Conservation (phyloP, 164 flowering plant species). For the Paratinospora sagittata region DNA sequence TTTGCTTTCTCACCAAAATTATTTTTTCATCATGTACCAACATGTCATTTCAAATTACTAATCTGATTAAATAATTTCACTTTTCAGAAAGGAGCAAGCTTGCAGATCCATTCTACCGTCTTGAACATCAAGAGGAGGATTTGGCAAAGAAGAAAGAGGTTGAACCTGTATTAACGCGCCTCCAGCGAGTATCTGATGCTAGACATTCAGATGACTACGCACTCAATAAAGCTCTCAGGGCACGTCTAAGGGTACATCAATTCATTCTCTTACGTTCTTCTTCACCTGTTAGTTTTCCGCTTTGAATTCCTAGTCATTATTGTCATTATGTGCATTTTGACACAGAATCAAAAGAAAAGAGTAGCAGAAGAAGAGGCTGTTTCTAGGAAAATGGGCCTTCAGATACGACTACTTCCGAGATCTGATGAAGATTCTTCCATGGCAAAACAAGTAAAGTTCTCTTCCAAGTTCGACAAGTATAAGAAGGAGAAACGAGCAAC, state of each 20-base stretch:
- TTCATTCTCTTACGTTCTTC: not conserved
- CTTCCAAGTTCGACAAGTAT: conserved; percentile 58
- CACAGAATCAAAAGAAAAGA: conserved; percentile 74
- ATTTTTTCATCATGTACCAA: not conserved
- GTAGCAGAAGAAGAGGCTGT: conserved; percentile 74
- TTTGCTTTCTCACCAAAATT: conserved; percentile 15
- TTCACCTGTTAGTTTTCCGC: not conserved
- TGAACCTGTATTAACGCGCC: conserved; percentile 83
- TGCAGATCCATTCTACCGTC: conserved; percentile 94
- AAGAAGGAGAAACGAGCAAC: conserved; percentile 68
- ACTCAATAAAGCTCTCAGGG: conserved; percentile 70
- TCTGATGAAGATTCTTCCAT: conserved; percentile 52
- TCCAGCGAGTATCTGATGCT: conserved; percentile 77
- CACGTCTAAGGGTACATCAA: conserved; percentile 55
- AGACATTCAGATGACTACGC: conserved; percentile 84
- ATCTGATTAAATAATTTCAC: conserved; percentile 8
- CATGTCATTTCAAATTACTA: not conserved
- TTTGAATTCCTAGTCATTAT: not conserved
- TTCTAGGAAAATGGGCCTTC: conserved; percentile 64
- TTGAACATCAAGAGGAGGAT: conserved; percentile 89
- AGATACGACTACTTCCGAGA: conserved; percentile 67
- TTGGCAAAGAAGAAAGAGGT: conserved; percentile 91
- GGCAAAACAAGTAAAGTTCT: conserved; percentile 58
- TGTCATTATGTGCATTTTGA: not conserved
- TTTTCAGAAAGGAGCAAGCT: conserved; percentile 78